Percentiles rank a stretch among this genome's conserved stretches.
Conservation (phyloP, 768 basidiomycete species). For the Lentinula raphanica region DNA sequence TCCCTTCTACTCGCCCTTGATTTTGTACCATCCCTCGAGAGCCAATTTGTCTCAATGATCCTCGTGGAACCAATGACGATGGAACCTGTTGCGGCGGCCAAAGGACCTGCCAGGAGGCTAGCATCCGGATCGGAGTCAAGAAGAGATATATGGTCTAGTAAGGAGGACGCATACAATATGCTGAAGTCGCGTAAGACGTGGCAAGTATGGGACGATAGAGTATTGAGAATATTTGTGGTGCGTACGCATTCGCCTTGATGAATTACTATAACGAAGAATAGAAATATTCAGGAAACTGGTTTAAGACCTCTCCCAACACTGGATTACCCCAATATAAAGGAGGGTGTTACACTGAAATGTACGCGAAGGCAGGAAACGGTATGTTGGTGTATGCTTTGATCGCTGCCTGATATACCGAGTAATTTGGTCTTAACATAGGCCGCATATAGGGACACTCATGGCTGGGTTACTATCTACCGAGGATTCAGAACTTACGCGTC, state of each 20-base stretch:
- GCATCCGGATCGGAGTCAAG: not conserved
- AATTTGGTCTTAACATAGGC: slow-evolving; percentile 25
- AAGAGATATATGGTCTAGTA: slow-evolving; percentile 48
- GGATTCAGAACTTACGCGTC: slow-evolving; percentile 26
- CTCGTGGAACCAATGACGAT: slow-evolving; percentile 44
- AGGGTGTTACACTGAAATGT: slow-evolving; percentile 47
- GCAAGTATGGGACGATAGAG: slow-evolving; percentile 46
- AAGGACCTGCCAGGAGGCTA: not conserved
- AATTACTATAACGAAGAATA: no score
- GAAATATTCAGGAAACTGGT: not conserved
- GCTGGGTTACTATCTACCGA: slow-evolving; percentile 27
- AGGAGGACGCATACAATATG: slow-evolving; percentile 37
- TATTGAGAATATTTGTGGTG: slow-evolving; percentile 39
- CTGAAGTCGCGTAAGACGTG: slow-evolving; percentile 35
- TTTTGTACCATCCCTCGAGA: slow-evolving; percentile 13
- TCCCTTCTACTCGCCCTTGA: not conserved
- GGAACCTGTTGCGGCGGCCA: slow-evolving; percentile 4
- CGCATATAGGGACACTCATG: slow-evolving; percentile 34
- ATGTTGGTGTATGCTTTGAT: slow-evolving; percentile 5
- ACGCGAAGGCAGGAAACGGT: slow-evolving; percentile 41
- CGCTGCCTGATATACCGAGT: not conserved
- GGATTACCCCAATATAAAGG: slow-evolving; percentile 34
- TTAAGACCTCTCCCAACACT: slow-evolving; percentile 4
- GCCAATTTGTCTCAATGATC: slow-evolving; percentile 32
- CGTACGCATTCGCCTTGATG: no score